Percentiles rank a stretch among this genome's conserved stretches.
phyloP scores from a whole-genome alignment of 2,329 filamentous ascomycete genomes.

The Furcasterigmium furcatum region DNA sequence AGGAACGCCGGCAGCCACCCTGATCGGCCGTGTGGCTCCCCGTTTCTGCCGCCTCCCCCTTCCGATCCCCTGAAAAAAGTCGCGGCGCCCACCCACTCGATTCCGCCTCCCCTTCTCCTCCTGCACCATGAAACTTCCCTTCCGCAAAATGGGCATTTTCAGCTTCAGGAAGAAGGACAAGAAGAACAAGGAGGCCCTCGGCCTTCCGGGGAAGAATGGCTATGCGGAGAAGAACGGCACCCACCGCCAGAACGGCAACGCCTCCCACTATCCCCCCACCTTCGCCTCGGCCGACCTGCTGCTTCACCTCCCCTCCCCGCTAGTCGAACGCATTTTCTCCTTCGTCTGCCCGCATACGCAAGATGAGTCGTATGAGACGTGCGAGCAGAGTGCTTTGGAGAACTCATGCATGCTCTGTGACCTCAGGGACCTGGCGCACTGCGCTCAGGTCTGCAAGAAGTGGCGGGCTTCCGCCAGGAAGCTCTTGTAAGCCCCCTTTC shows the following conservation, averaged over 20 bases:
- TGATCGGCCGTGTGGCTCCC: not conserved
- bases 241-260: not conserved
- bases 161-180: slow-evolving; percentile 12
- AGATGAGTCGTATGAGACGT: slow-evolving; percentile 77
- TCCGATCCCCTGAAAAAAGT: not conserved
- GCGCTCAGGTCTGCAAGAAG: slow-evolving; percentile 67
- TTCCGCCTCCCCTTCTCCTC: not conserved
- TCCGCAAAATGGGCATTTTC: slow-evolving; percentile 9
- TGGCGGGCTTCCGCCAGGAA: slow-evolving; percentile 59
- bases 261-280: slow-evolving; percentile 22
- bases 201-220: not conserved
- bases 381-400: slow-evolving; percentile 74
- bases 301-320: slow-evolving; percentile 57
- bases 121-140: slow-evolving; percentile 10
- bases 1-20: not conserved
- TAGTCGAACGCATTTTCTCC: slow-evolving; percentile 75
- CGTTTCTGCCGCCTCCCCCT: not conserved
- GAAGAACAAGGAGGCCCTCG: slow-evolving; percentile 9
- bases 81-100: not conserved
- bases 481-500: slow-evolving; percentile 54
- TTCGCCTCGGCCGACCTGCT: slow-evolving; percentile 38
- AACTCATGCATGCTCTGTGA: slow-evolving; percentile 93
- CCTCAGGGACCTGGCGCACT: slow-evolving; percentile 81
- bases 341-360: slow-evolving; percentile 79
- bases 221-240: not conserved